Evolutionary conservation across 805 yeast species (phyloP).

Genomic region (Ogataea pilisensis): DNA sequence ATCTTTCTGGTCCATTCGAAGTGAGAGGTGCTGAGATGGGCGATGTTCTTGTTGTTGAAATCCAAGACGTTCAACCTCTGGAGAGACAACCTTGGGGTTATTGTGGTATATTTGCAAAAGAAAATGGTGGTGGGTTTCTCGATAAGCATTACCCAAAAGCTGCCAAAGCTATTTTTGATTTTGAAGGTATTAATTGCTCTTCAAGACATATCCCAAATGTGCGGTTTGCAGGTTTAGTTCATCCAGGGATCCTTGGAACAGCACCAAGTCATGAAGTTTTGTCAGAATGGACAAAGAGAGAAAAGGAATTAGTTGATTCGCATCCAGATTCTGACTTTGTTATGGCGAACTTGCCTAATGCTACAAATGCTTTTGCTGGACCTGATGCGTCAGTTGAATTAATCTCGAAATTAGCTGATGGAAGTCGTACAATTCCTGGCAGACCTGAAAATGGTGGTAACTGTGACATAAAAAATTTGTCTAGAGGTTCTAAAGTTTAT

Average conservation of each 20-base stretch:
- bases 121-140: constrained; percentile 49
- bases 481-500: constrained; percentile 46
- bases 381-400: constrained; percentile 29
- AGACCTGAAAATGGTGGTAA: constrained; percentile 52
- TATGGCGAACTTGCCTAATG: constrained; percentile 40
- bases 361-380: constrained; percentile 38
- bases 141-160: constrained; percentile 47
- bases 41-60: constrained; percentile 45
- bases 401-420: constrained; percentile 32
- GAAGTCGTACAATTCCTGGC: constrained; percentile 53
- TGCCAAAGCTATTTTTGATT: constrained; percentile 49
- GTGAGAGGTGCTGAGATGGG: constrained; percentile 44
- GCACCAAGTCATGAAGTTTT: constrained; percentile 44
- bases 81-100: constrained; percentile 53
- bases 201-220: constrained; percentile 49
- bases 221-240: constrained; percentile 45
- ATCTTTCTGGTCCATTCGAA: constrained; percentile 46
- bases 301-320: constrained; percentile 32
- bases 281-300: constrained; percentile 43
- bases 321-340: constrained; percentile 31
- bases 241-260: constrained; percentile 49
- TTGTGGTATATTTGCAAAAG: constrained; percentile 44
- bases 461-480: constrained; percentile 48
- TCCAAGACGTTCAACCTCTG: constrained; percentile 48
- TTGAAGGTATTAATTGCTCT: constrained; percentile 46